Evolutionary conservation across 371 early-diverging fungal species (phyloP).

Genomic region (Lichtheimia ornata): DNA sequence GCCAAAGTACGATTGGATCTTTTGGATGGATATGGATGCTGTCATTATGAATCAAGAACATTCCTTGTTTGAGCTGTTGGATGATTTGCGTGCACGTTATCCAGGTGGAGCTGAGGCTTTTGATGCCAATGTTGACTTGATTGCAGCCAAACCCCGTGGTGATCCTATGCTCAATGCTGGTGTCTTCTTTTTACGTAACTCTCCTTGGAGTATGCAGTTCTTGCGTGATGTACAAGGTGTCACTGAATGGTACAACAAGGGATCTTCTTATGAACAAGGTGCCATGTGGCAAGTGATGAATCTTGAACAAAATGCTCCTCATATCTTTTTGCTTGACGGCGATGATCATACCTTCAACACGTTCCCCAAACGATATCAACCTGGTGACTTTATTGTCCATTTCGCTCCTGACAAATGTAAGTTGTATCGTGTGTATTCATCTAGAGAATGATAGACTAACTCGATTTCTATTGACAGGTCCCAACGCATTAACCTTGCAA

Average conservation of each 20-base stretch:
- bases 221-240: slow-evolving; percentile 52
- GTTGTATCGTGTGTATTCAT: too few species aligned
- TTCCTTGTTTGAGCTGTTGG: slow-evolving; percentile 43
- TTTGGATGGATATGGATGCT: slow-evolving; percentile 74
- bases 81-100: slow-evolving; percentile 24
- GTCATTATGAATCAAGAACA: slow-evolving; percentile 53
- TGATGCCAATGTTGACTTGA: slow-evolving; percentile 43
- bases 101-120: slow-evolving; percentile 29
- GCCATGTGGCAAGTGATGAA: slow-evolving; percentile 66
- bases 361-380: slow-evolving; percentile 50
- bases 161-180: slow-evolving; percentile 65
- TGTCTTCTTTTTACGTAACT: slow-evolving; percentile 64
- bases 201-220: slow-evolving; percentile 58
- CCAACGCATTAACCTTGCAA: slow-evolving; percentile 54
- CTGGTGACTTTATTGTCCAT: slow-evolving; percentile 66
- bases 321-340: slow-evolving; percentile 47
- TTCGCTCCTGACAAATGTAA: slow-evolving; percentile 63
- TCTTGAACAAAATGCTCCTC: slow-evolving; percentile 25
- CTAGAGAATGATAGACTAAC: too few species aligned
- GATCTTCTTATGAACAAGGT: slow-evolving; percentile 58
- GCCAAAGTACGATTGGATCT: slow-evolving; percentile 68
- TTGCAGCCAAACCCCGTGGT: slow-evolving; percentile 46
- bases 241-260: slow-evolving; percentile 46
- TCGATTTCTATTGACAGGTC: slow-evolving; percentile 11
- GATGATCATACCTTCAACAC: slow-evolving; percentile 68